Percentiles rank a stretch among this genome's conserved stretches.
Evolutionary conservation across 768 basidiomycete species (phyloP).

Genomic region (Boletus tylopilopsis): DNA sequence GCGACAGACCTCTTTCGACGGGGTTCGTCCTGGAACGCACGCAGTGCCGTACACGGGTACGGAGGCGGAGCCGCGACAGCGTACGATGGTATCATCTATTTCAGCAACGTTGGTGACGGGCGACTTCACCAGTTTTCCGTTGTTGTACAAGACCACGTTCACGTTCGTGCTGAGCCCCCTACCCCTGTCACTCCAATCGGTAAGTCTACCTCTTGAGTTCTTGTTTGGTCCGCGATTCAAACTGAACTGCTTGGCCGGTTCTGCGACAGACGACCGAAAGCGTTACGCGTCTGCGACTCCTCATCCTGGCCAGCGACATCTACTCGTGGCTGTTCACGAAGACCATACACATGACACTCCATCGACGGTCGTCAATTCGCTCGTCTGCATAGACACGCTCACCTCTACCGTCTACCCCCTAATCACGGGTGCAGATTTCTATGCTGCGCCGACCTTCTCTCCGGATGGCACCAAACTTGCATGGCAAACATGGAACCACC

Average conservation of each 20-base stretch:
- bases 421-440: conserved; percentile 2
- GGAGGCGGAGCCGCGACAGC: background rate
- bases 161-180: background rate
- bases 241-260: background rate
- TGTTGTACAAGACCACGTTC: background rate
- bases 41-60: conserved; percentile 1
- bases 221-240: background rate
- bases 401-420: background rate
- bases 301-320: background rate
- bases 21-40: background rate
- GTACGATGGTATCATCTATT: background rate
- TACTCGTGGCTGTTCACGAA: conserved; percentile 2
- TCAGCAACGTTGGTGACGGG: background rate
- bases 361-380: background rate
- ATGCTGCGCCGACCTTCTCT: background rate
- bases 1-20: background rate
- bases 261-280: background rate
- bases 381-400: background rate
- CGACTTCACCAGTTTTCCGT: background rate
- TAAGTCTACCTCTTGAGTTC: background rate
- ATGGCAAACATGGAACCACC: conserved; percentile 3
- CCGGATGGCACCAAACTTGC: conserved; percentile 1
- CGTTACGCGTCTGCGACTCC: conserved; percentile 2
- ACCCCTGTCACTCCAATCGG: background rate
- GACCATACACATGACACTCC: background rate